Conservation (phyloP, 768 basidiomycete genomes). For the Boletus rubescentipes region DNA sequence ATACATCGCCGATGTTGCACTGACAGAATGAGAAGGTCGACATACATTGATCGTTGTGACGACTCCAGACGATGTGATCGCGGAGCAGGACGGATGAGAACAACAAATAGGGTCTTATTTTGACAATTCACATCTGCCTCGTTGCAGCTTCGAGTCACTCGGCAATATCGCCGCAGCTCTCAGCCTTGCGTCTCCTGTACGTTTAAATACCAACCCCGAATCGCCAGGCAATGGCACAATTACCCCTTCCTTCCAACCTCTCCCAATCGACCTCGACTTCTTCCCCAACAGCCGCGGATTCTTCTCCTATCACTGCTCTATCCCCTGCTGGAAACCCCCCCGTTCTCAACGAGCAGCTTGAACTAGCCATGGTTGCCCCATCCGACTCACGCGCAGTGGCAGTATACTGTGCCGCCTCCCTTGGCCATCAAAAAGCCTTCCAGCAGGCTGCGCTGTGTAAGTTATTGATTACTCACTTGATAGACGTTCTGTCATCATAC, state of each 20-base stretch:
- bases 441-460: slow-evolving; percentile 66
- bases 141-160: slow-evolving; percentile 17
- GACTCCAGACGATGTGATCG: background rate
- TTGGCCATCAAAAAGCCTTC: slow-evolving; percentile 62
- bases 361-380: slow-evolving; percentile 29
- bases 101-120: background rate
- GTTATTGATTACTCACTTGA: slow-evolving; percentile 30
- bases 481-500: background rate
- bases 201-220: slow-evolving; percentile 25
- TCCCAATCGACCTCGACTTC: background rate
- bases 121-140: slow-evolving; percentile 14
- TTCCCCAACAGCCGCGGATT: background rate
- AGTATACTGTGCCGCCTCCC: slow-evolving; percentile 82
- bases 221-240: slow-evolving; percentile 11
- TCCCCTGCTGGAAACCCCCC: background rate
- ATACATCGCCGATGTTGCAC: background rate
- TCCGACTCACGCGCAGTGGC: slow-evolving; percentile 50
- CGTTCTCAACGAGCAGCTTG: slow-evolving; percentile 7
- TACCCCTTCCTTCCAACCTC: slow-evolving; percentile 4
- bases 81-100: background rate
- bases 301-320: background rate
- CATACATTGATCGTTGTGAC: background rate
- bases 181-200: slow-evolving; percentile 12
- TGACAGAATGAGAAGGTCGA: background rate
- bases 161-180: slow-evolving; percentile 7